Conservation (phyloP, 139 green algal genomes). For the Deuterostichococcus epilithicus region DNA sequence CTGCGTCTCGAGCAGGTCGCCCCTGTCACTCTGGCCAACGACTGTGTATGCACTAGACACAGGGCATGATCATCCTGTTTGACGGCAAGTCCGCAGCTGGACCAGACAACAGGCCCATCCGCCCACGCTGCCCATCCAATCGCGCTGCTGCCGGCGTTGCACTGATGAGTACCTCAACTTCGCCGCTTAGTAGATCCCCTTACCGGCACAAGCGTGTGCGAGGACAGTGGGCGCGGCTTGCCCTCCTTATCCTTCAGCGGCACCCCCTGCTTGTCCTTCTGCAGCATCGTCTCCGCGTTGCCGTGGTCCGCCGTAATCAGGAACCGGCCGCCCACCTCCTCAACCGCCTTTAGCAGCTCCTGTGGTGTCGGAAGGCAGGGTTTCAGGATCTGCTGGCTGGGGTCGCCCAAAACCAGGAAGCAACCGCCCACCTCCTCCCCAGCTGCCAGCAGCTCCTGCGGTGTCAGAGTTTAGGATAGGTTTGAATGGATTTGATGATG, state of each 20-base stretch:
- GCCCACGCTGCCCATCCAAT: neutral
- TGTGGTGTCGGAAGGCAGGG: neutral
- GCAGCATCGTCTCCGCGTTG: constrained; percentile 76
- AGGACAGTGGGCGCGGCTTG: constrained; percentile 48
- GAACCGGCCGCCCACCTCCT: constrained; percentile 53
- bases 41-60: neutral
- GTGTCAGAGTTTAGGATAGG: no score
- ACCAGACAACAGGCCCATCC: neutral
- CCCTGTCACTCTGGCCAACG: neutral
- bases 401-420: constrained; percentile 59
- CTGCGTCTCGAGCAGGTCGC: neutral
- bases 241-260: constrained; percentile 39
- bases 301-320: constrained; percentile 72
- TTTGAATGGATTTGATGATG: no score
- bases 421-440: constrained; percentile 45
- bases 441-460: constrained; percentile 22
- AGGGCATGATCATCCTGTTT: neutral
- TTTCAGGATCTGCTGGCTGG: no score
- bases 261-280: constrained; percentile 47
- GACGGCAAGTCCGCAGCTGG: neutral
- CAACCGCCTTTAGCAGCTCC: constrained; percentile 29
- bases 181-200: neutral
- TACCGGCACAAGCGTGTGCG: constrained; percentile 65
- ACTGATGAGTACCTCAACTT: neutral
- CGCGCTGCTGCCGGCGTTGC: neutral